Conservation (phyloP, 495 filamentous ascomycete genomes). For the Trichoderma asperelloides region DNA sequence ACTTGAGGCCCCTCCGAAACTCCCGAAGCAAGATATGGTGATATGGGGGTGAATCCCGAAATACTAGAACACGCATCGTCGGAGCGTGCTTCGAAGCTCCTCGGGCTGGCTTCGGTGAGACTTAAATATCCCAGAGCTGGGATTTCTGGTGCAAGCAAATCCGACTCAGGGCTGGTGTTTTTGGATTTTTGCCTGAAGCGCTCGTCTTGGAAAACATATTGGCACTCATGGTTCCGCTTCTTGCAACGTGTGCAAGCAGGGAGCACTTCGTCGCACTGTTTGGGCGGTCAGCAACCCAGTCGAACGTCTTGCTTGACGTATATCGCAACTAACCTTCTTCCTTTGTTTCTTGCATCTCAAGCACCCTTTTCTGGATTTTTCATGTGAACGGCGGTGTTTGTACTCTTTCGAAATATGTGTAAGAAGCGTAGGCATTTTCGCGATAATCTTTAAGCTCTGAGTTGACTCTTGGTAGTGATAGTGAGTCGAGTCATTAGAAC, state of each 20-base stretch:
- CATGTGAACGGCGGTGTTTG: slow-evolving; percentile 18
- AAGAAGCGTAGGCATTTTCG: not conserved
- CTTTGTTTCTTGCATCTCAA: slow-evolving; percentile 22
- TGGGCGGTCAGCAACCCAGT: not conserved
- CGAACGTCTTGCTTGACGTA: too few relatives aligned
- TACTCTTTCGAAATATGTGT: slow-evolving; percentile 6
- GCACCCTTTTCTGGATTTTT: slow-evolving; percentile 22
- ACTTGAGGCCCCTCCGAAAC: slow-evolving; percentile 1
- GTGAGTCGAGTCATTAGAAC: not conserved
- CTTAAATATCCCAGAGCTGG: not conserved
- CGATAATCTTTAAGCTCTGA: not conserved
- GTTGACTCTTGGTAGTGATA: not conserved
- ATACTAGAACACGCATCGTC: not conserved
- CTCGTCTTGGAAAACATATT: slow-evolving; percentile 14
- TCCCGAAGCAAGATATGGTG: not conserved
- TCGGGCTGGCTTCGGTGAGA: not conserved
- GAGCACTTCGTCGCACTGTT: slow-evolving; percentile 19
- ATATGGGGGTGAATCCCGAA: slow-evolving; percentile 4
- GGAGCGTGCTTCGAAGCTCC: not conserved
- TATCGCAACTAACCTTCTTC: slow-evolving; percentile 17
- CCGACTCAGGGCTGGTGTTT: not conserved
- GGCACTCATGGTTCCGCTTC: slow-evolving; percentile 20
- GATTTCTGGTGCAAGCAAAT: not conserved
- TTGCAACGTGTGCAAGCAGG: slow-evolving; percentile 20
- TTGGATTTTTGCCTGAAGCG: not conserved